These are phyloP conservation scores for Floccularia luteovirens DNA, from an alignment of 768 basidiomycete species.

Conservation along the genomic window DNA sequence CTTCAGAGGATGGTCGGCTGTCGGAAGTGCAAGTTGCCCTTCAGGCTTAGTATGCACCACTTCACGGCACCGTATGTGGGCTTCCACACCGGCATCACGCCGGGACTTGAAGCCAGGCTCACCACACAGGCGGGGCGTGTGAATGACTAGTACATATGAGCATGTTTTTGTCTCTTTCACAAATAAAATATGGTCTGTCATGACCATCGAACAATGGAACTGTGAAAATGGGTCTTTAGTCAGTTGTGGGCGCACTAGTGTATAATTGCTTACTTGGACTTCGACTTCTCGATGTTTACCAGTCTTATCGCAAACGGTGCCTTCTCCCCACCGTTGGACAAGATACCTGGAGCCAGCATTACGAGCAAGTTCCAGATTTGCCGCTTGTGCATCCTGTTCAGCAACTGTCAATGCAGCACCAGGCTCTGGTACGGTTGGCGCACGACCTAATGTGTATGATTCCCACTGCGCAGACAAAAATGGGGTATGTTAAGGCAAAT, in stretches of 20 bases:
- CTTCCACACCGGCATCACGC: slow-evolving; percentile 56
- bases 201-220: slow-evolving; percentile 96
- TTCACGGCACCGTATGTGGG: slow-evolving; percentile 73
- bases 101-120: slow-evolving; percentile 88
- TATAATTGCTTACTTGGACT: slow-evolving; percentile 65
- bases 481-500: slow-evolving; percentile 13
- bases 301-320: slow-evolving; percentile 91
- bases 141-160: slow-evolving; percentile 88
- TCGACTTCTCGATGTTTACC: slow-evolving; percentile 84
- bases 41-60: slow-evolving; percentile 39
- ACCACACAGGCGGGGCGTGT: slow-evolving; percentile 90
- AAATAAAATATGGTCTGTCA: slow-evolving; percentile 83
- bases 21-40: slow-evolving; percentile 28
- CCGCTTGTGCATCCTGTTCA: slow-evolving; percentile 54
- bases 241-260: slow-evolving; percentile 6
- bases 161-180: slow-evolving; percentile 94
- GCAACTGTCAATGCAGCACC: slow-evolving; percentile 60
- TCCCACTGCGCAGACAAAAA: slow-evolving; percentile 46
- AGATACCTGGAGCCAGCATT: slow-evolving; percentile 84
- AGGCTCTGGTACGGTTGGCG: slow-evolving; percentile 50
- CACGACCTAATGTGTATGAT: slow-evolving; percentile 71
- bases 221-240: slow-evolving; percentile 22
- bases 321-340: slow-evolving; percentile 86
- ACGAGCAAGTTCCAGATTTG: slow-evolving; percentile 71
- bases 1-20: slow-evolving; percentile 50